Base-by-base conservation (phyloP, 2,329 filamentous ascomycete species). In the Penicillium janthinellum region DNA sequence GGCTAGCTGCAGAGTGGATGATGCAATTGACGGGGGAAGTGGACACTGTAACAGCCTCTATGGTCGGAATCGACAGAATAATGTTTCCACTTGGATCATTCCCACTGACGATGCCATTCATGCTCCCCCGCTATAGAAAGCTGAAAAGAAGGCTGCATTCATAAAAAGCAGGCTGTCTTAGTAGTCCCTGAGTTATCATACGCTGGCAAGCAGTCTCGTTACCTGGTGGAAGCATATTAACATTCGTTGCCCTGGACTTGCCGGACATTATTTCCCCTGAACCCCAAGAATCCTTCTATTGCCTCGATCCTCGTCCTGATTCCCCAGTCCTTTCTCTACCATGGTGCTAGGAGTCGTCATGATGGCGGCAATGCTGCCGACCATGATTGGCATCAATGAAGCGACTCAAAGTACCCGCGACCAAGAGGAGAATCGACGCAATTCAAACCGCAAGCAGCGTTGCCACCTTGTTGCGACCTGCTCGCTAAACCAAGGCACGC, bases 331-430 rank as follows among this genome's bases (percentile, higher is more conserved):
- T 50, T 17, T 60, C 44, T 39, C 54, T 60, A 54, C 60, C 38
- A 67, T 73, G 71, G 59, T 71, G 34, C 42, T 72, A 34, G 56
- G 70, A 34, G 49, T 68, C 58, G 49, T 64, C 60, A 67, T 68
- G 63, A 67, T 70, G 63, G 57, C 63, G 38, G 49, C 66, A 8
- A 69, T 70, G 67, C 22, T 69, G 41, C 68, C 68, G 37, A 70
- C 67, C 22, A 70, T 70, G 61, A 65, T 69, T 44, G 66, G 67
- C 5, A 47, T 70, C 8, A 70, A 70, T 53, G 63, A 70, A 56
- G 66, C 66, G 10, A 66, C 64, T 14, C 62, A 69, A 34, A 51
- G 60, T 35, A 64, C 57, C 20, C 62, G 67, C 5, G 61, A 70
- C 35, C 59, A 64, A 12, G 66, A 70, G 41, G 65, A 67, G 17